Conservation (phyloP, 2,329 filamentous ascomycete genomes). For the Ascochyta viciae-villosae region DNA sequence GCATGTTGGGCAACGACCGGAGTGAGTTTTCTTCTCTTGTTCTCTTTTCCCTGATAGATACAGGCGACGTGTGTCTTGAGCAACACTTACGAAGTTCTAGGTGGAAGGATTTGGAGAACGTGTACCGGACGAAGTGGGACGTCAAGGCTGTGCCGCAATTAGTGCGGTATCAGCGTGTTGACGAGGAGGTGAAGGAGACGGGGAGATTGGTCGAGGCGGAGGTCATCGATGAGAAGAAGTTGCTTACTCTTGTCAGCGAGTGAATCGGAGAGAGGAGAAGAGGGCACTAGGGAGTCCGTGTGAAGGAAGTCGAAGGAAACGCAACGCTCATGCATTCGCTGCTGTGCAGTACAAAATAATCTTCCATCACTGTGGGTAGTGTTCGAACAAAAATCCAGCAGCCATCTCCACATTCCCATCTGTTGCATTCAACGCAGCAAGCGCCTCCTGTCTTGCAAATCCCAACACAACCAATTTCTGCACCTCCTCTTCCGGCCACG, state of each 20-base stretch:
- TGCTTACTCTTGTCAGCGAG: too few relatives aligned
- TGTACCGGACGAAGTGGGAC: slow-evolving; percentile 12
- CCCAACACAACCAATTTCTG: slow-evolving; percentile 55
- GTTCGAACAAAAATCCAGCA: slow-evolving; percentile 56
- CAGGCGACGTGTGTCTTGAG: background rate
- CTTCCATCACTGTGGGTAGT: slow-evolving; percentile 30
- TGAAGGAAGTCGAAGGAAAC: background rate
- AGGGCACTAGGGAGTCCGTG: too few relatives aligned
- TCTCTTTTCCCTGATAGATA: background rate
- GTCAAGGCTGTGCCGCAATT: slow-evolving; percentile 11
- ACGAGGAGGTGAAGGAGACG: slow-evolving; percentile 1
- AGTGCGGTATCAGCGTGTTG: slow-evolving; percentile 5
- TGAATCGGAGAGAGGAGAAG: too few relatives aligned
- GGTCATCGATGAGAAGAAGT: slow-evolving; percentile 3
- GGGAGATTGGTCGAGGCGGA: slow-evolving; percentile 14
- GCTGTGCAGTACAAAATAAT: background rate
- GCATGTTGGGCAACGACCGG: slow-evolving; percentile 17
- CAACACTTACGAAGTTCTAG: background rate
- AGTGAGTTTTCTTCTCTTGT: slow-evolving; percentile 8
- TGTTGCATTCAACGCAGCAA: slow-evolving; percentile 57
- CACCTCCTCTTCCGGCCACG: slow-evolving; percentile 53
- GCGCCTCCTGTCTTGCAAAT: slow-evolving; percentile 54
- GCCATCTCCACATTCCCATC: slow-evolving; percentile 59
- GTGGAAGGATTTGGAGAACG: slow-evolving; percentile 10
- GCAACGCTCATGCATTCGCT: background rate